These are phyloP conservation scores for Lycium barbarum DNA, from an alignment of 257 asterid genomes.

Conservation along the genomic window DNA sequence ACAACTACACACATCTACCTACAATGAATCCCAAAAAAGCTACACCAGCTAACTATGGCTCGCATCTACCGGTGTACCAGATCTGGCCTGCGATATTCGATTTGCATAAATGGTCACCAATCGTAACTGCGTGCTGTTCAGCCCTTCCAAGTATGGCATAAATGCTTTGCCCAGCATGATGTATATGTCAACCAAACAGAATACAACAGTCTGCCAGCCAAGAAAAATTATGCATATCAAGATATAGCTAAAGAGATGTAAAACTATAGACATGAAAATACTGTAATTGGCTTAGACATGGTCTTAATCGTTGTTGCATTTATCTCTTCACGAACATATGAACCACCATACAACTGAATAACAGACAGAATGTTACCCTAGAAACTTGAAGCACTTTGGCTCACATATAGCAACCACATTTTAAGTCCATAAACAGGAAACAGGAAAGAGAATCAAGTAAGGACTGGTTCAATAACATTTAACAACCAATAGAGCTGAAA, in stretches of 20 bases:
- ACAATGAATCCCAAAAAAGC: slow-evolving; percentile 10
- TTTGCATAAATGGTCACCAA: slow-evolving; percentile 94
- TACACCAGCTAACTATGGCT: slow-evolving; percentile 50
- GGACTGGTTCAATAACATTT: neutral
- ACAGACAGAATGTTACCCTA: neutral
- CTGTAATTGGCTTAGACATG: neutral
- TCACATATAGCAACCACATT: neutral
- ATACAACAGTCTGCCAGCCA: slow-evolving; percentile 86
- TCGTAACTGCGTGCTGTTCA: slow-evolving; percentile 84
- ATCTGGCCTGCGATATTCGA: slow-evolving; percentile 97
- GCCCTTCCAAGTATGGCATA: slow-evolving; percentile 92
- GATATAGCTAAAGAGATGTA: neutral
- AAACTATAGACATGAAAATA: neutral
- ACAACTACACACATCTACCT: slow-evolving; percentile 40
- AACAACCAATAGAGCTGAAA: neutral
- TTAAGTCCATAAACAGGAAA: slow-evolving; percentile 14
- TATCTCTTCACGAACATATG: neutral
- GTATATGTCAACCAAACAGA: slow-evolving; percentile 96
- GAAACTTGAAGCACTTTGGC: neutral
- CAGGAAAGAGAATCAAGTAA: neutral
- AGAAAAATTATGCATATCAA: neutral
- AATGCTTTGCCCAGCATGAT: slow-evolving; percentile 96
- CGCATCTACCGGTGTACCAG: slow-evolving; percentile 76
- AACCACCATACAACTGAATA: neutral
- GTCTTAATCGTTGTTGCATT: neutral